Base-by-base conservation (phyloP, 306 rosid genomes). In the Datisca glomerata region DNA sequence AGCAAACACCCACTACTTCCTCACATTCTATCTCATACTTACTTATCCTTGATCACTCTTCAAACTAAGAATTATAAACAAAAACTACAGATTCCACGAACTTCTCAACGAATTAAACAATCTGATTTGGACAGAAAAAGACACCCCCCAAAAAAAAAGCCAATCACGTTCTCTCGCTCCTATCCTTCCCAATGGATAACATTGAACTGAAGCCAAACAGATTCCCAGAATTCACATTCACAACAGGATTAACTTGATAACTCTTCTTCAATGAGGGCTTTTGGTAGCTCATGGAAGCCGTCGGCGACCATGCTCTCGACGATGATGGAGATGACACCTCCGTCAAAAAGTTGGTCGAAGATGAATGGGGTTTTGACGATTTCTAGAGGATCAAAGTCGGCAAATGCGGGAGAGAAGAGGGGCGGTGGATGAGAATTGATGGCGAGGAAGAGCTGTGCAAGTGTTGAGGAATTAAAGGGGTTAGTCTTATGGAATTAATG, bases 361-460 rank as follows among this genome's bases (percentile, higher is more conserved):
- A 53, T 10, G 3, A 46, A 58, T 21, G 81, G 73, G 24, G 48
- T 51, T 41, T 21, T 61, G 70, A 58, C 76, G 9, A 79, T 19
- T 67, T 50, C 93, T 10, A 69, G 77, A 52, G 97, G 97, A 47
- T 79, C 86, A 12, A 75, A 66, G 51, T 89, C 98, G 0, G 93
- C 86, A 8, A 72, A 44, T 56, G 75, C 68, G 0, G 84, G 79
- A 28, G 95, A 80, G 45, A 83, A 77, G 57, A 74, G 41, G 59
- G 56, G 57, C 27, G 43, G 13, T 44, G 61, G 46, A 0, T 51
- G 74, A 8, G 34, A 74, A 16, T 27, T 72, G 37, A 61, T 52
- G 73, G 75, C 72, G 7, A 84, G 98, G 59, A 89, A 84, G 71
- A 89, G 93, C 50, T 80, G 75, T 49, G 86, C 86, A 0, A 70